These are phyloP conservation scores for Trichoderma sp. DNA, from an alignment of 2,329 filamentous ascomycete species.

Conservation along the genomic window DNA sequence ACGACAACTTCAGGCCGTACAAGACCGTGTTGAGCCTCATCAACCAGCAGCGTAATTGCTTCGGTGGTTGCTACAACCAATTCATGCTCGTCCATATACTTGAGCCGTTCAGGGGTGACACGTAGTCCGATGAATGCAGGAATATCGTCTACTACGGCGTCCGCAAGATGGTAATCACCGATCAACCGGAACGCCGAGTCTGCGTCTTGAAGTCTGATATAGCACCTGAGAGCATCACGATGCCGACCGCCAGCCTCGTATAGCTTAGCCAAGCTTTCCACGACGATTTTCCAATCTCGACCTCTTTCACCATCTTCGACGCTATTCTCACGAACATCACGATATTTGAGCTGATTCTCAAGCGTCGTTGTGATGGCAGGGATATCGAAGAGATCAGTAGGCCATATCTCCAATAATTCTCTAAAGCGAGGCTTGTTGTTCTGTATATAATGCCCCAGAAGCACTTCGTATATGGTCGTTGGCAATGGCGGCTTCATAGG, in stretches of 20 bases:
- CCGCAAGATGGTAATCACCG: constrained; percentile 82
- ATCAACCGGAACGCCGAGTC: constrained; percentile 86
- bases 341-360: constrained; percentile 75
- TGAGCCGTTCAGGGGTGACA: constrained; percentile 68
- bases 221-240: constrained; percentile 80
- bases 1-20: constrained; percentile 77
- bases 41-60: constrained; percentile 79
- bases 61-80: constrained; percentile 78
- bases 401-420: constrained; percentile 78
- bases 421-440: constrained; percentile 71
- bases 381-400: constrained; percentile 78
- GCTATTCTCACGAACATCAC: constrained; percentile 71
- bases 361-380: constrained; percentile 72
- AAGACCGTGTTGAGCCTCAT: constrained; percentile 86
- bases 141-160: constrained; percentile 85
- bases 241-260: constrained; percentile 78
- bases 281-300: constrained; percentile 84
- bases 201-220: constrained; percentile 87
- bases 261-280: constrained; percentile 79
- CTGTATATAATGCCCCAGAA: constrained; percentile 84
- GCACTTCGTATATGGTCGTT: constrained; percentile 79
- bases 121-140: constrained; percentile 82
- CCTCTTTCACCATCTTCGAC: constrained; percentile 69
- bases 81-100: constrained; percentile 63
- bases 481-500: constrained; percentile 77